These are phyloP conservation scores for Aureobasidium namibiae DNA, from an alignment of 2,329 filamentous ascomycete species.

Conservation along the genomic window DNA sequence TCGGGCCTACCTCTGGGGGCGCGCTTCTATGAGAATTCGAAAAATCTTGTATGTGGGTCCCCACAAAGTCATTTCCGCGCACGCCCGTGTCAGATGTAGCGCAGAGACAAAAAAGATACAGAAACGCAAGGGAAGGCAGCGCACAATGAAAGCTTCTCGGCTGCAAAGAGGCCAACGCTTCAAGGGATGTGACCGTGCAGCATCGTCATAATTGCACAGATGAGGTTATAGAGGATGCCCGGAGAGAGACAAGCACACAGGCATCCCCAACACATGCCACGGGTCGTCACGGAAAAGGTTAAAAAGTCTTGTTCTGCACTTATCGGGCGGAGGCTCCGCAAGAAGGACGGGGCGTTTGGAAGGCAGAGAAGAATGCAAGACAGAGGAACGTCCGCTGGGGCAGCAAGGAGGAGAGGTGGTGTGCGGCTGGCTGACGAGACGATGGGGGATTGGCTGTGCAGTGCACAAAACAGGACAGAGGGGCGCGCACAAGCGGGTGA, in stretches of 20 bases:
- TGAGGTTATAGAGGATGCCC: background rate
- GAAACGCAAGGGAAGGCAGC: conserved; percentile 2
- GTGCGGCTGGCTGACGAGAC: background rate
- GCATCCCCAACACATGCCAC: conserved; percentile 12
- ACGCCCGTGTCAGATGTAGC: conserved; percentile 6
- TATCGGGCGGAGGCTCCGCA: conserved; percentile 3
- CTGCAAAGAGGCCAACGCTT: conserved; percentile 7
- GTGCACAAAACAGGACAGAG: conserved; percentile 4
- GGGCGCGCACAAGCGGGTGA: conserved; percentile 8
- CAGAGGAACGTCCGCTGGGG: background rate
- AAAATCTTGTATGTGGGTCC: conserved; percentile 14
- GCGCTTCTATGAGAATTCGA: conserved; percentile 12
- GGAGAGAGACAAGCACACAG: background rate
- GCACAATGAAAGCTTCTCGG: background rate
- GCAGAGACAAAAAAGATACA: conserved; percentile 6
- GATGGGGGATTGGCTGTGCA: background rate
- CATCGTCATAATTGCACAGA: conserved; percentile 5
- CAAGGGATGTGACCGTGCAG: background rate
- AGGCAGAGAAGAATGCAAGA: background rate
- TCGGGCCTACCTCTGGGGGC: conserved; percentile 8
- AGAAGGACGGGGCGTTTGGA: background rate
- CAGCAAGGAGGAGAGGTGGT: background rate
- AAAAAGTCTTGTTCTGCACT: conserved; percentile 4
- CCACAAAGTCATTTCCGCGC: conserved; percentile 9
- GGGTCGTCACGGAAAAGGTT: conserved; percentile 3